Evolutionary conservation across 2,329 filamentous ascomycete genomes (phyloP), one percentile per base, ranked within the genome.

Genomic region (Cytospora chrysosperma): DNA sequence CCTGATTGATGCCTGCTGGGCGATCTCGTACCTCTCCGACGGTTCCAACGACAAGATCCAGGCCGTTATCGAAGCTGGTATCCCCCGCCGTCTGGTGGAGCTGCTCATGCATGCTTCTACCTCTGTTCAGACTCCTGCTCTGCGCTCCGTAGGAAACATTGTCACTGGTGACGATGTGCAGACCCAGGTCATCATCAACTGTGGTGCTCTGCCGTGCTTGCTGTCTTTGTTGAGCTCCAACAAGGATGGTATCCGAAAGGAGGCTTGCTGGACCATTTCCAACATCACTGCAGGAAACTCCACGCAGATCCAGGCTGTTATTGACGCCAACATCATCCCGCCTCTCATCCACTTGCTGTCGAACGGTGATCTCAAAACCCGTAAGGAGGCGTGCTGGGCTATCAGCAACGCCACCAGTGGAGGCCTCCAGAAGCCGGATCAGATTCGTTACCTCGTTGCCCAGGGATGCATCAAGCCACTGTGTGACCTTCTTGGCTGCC

Each of bases 161-260:
- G 95, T 99, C 59, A 99, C 95, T 51, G 95, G 95, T 70, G 95
- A 99, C 75, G 95, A 99, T 75, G 91, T 99, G 50, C 95, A 99
- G 81, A 99, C 95, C 27, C 95, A 99, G 78, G 93, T 99, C 69
- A 97, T 99, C 77, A 99, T 99, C 79, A 99, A 99, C 86, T 97
- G 93, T 72, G 94, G 95, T 66, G 89, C 95, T 69, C 85, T 99
- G 54, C 88, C 93, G 50, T 96, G 93, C 69, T 86, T 99, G n/a
- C 82, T 98, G 58, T 95, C 93, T 40, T 88, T 99, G 21, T 82
- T 99, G 67, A 94, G 93, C 83, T 98, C 94, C 40, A 95, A 92
- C 74, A 99, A 99, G 85, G 95, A 99, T 73, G 95, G 95, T 28
- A 99, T 99, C 70, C 92, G 95, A 69, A 99, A 99, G 84, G 95